A percentile compares a stretch with the other conserved stretches of the same genome.
Conservation (phyloP, 805 yeast species). For the Metschnikowia bowlesiae region DNA sequence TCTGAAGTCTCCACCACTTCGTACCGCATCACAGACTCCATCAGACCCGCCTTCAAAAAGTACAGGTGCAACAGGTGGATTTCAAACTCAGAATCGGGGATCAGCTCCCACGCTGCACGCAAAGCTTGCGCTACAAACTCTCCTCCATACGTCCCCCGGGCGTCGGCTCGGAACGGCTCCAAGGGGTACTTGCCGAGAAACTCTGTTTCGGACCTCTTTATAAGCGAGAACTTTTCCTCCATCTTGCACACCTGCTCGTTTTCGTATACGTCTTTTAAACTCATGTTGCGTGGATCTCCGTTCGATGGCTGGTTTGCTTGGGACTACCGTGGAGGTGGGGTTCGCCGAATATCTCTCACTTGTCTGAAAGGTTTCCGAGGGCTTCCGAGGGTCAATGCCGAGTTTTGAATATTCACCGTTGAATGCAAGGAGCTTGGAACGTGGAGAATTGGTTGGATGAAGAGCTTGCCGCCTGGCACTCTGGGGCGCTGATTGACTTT, state of each 20-base stretch:
- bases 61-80: conserved; percentile 27
- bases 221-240: conserved; percentile 20
- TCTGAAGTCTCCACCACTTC: conserved; percentile 21
- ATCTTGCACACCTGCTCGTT: conserved; percentile 12
- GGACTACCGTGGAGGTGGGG: too few relatives aligned
- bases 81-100: conserved; percentile 19
- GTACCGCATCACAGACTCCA: conserved; percentile 21
- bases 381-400: too few relatives aligned
- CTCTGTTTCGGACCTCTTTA: conserved; percentile 11
- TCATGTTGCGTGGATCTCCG: conserved; percentile 6
- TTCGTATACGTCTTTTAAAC: conserved; percentile 9
- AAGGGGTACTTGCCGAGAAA: conserved; percentile 24
- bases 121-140: conserved; percentile 25
- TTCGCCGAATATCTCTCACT: too few relatives aligned
- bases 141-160: conserved; percentile 29
- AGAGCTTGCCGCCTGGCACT: not conserved
- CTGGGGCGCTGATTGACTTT: not conserved
- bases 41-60: conserved; percentile 25
- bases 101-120: conserved; percentile 26
- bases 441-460: not conserved
- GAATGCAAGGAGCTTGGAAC: too few relatives aligned
- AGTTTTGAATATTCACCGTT: too few relatives aligned
- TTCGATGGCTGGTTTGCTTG: not conserved
- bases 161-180: conserved; percentile 18
- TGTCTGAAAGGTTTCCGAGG: too few relatives aligned